These are phyloP conservation scores for Alternaria sp. DNA, from an alignment of 2,329 filamentous ascomycete species.

Conservation along the genomic window DNA sequence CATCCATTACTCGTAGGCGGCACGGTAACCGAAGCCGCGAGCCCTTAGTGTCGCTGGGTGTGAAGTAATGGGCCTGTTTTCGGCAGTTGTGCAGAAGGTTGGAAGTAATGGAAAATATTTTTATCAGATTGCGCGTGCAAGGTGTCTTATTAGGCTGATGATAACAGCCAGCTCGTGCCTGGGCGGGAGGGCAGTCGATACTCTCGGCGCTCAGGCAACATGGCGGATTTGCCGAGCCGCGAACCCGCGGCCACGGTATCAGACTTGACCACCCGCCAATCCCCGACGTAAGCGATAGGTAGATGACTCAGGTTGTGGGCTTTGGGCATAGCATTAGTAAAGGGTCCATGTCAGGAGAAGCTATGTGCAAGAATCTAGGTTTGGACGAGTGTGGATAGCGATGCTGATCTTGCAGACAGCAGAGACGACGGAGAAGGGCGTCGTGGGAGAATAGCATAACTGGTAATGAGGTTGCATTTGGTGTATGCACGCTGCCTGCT, in stretches of 20 bases:
- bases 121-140: background rate
- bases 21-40: constrained; percentile 15
- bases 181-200: constrained; percentile 11
- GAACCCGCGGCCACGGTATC: constrained; percentile 28
- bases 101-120: background rate
- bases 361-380: background rate
- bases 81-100: background rate
- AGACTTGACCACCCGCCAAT: constrained; percentile 19
- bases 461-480: constrained; percentile 4
- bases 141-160: constrained; percentile 12
- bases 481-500: constrained; percentile 15
- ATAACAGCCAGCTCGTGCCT: constrained; percentile 2
- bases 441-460: background rate
- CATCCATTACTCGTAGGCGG: constrained; percentile 20
- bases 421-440: background rate
- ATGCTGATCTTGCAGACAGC: background rate
- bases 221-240: constrained; percentile 30
- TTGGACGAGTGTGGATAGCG: background rate
- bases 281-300: constrained; percentile 19
- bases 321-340: background rate
- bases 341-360: background rate
- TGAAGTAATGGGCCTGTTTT: background rate
- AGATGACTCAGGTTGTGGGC: constrained; percentile 5
- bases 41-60: background rate
- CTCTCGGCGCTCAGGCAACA: constrained; percentile 16